A percentile compares a stretch with the other conserved stretches of the same genome.
phyloP scores from a whole-genome alignment of 148 eudicot species.

The Cornus suecica region DNA sequence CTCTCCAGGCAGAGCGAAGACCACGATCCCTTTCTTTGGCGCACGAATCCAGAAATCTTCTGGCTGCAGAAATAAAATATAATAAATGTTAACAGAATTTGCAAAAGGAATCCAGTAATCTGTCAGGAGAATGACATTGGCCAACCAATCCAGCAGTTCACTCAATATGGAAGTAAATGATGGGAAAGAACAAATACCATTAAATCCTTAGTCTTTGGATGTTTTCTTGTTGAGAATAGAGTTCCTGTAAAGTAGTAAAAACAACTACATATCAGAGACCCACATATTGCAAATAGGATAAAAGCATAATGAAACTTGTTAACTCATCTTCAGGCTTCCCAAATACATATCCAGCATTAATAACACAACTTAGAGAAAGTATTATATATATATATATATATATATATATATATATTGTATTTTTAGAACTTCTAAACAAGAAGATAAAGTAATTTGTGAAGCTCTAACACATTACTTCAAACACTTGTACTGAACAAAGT shows the following conservation, averaged over 20 bases:
- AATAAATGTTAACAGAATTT: background rate
- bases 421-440: too few relatives aligned
- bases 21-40: slow-evolving; percentile 69
- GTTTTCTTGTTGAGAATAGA: slow-evolving; percentile 73
- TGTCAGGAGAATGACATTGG: background rate
- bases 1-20: slow-evolving; percentile 92
- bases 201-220: slow-evolving; percentile 83
- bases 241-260: slow-evolving; percentile 47
- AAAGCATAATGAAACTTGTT: background rate
- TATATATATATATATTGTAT: too few relatives aligned
- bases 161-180: background rate
- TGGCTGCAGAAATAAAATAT: slow-evolving; percentile 52
- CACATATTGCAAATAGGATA: background rate
- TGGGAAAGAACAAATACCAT: slow-evolving; percentile 50
- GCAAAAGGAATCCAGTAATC: background rate
- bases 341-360: background rate
- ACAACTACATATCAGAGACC: slow-evolving; percentile 19
- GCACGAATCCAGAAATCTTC: slow-evolving; percentile 95
- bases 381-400: too few relatives aligned
- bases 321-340: too few relatives aligned
- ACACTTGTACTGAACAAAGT: too few relatives aligned
- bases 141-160: background rate
- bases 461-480: too few relatives aligned
- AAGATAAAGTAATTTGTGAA: too few relatives aligned
- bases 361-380: too few relatives aligned